These are phyloP conservation scores for Brassica nigra DNA, from an alignment of 345 rosid species.

Conservation along the genomic window DNA sequence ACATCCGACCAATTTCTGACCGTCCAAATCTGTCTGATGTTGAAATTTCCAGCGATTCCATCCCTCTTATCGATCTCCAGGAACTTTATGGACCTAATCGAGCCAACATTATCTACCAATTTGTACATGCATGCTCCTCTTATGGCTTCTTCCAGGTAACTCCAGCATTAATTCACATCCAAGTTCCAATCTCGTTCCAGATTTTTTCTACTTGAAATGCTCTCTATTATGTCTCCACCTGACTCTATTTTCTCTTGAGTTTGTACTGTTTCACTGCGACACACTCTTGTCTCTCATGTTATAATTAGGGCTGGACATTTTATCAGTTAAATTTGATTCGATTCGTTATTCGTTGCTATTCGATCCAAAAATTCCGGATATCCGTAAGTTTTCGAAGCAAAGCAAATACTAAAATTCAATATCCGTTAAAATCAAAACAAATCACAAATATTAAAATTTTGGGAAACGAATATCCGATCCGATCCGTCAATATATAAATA, in stretches of 20 bases:
- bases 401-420: no score
- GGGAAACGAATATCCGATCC: no score
- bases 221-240: neutral
- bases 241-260: neutral
- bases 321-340: no score
- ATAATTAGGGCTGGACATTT: no score
- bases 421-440: no score
- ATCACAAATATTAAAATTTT: no score
- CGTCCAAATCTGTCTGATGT: slow-evolving; percentile 59
- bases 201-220: neutral
- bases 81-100: slow-evolving; percentile 51
- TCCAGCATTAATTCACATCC: neutral
- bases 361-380: no score
- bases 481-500: no score
- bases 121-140: slow-evolving; percentile 55
- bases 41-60: slow-evolving; percentile 36
- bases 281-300: neutral
- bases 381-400: no score
- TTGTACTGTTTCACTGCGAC: neutral
- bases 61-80: slow-evolving; percentile 65
- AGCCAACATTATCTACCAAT: slow-evolving; percentile 39
- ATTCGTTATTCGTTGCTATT: no score
- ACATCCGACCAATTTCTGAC: slow-evolving; percentile 59
- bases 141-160: slow-evolving; percentile 68
- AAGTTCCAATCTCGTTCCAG: neutral